Evolutionary conservation across 176 grass and related monocot species (phyloP).

Genomic region (Puccinellia tenuiflora): DNA sequence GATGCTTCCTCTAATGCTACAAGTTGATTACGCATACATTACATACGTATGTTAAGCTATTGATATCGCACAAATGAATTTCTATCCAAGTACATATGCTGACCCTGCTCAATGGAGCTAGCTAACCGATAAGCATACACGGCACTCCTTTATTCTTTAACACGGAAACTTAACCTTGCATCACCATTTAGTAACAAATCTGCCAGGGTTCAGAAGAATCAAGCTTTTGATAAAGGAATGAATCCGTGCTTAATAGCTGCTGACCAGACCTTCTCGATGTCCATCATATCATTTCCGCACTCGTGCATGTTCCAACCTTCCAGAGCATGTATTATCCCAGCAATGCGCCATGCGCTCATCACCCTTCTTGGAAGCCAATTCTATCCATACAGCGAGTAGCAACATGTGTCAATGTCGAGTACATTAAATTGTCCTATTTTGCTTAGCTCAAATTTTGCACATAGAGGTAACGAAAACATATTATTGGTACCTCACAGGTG

Average conservation of each 20-base stretch:
- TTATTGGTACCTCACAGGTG: slow-evolving; percentile 61
- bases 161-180: neutral
- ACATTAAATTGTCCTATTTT: neutral
- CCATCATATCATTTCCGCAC: slow-evolving; percentile 49
- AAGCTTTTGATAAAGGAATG: slow-evolving; percentile 30
- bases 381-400: slow-evolving; percentile 25
- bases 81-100: neutral
- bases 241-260: slow-evolving; percentile 67
- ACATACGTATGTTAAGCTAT: neutral
- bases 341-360: slow-evolving; percentile 80
- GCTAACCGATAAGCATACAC: neutral
- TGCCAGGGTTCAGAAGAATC: slow-evolving; percentile 7
- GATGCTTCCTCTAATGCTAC: neutral
- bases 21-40: neutral
- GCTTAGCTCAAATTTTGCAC: slow-evolving; percentile 2
- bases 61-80: neutral
- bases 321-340: slow-evolving; percentile 66
- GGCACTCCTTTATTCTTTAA: neutral
- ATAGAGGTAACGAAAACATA: neutral
- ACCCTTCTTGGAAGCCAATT: slow-evolving; percentile 97
- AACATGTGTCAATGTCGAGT: neutral
- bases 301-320: slow-evolving; percentile 68
- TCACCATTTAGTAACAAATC: neutral
- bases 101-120: neutral
- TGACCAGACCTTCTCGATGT: slow-evolving; percentile 50